A percentile compares a stretch with the other conserved stretches of the same genome.
Evolutionary conservation across 2,329 filamentous ascomycete species (phyloP).

Genomic region (Epichloe brachyelytri): DNA sequence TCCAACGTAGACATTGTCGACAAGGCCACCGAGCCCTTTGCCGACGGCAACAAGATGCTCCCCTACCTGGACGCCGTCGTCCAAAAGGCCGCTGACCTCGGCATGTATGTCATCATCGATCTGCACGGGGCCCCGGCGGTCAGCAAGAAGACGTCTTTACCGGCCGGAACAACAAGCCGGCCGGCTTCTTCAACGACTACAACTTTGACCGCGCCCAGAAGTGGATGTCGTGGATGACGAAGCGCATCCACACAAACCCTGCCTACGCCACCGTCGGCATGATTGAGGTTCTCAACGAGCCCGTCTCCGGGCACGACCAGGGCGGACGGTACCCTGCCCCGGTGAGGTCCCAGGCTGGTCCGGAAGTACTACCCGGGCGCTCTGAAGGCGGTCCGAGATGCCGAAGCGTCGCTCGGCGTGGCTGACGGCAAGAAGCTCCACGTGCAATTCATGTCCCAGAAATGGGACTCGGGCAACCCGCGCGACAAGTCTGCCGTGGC

Average conservation of each 20-base stretch:
- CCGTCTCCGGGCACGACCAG: conserved; percentile 14
- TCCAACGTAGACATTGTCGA: conserved; percentile 35
- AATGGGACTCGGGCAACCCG: conserved; percentile 36
- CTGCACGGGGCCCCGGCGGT: conserved; percentile 35
- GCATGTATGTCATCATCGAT: conserved; percentile 19
- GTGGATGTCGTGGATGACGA: conserved; percentile 43
- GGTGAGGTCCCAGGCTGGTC: conserved; percentile 10
- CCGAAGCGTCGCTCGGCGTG: conserved; percentile 9
- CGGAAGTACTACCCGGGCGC: conserved; percentile 13
- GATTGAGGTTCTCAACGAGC: conserved; percentile 42
- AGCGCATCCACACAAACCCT: conserved; percentile 33
- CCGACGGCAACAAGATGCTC: conserved; percentile 18
- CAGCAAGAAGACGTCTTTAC: conserved; percentile 32
- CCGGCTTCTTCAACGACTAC: conserved; percentile 42
- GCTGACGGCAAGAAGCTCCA: conserved; percentile 20
- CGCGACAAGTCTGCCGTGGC: conserved; percentile 7
- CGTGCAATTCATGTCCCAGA: conserved; percentile 33
- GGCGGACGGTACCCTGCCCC: conserved; percentile 11
- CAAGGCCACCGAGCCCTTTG: conserved; percentile 33
- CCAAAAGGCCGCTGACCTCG: conserved; percentile 18
- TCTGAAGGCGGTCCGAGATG: conserved; percentile 13
- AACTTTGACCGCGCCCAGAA: conserved; percentile 41
- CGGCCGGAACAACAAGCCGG: conserved; percentile 19
- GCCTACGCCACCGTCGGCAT: conserved; percentile 44
- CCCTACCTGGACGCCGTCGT: conserved; percentile 20